Evolutionary conservation across 2,329 filamentous ascomycete genomes (phyloP), one percentile per base, ranked within the genome.

Genomic region (Penicillium rolfsii): DNA sequence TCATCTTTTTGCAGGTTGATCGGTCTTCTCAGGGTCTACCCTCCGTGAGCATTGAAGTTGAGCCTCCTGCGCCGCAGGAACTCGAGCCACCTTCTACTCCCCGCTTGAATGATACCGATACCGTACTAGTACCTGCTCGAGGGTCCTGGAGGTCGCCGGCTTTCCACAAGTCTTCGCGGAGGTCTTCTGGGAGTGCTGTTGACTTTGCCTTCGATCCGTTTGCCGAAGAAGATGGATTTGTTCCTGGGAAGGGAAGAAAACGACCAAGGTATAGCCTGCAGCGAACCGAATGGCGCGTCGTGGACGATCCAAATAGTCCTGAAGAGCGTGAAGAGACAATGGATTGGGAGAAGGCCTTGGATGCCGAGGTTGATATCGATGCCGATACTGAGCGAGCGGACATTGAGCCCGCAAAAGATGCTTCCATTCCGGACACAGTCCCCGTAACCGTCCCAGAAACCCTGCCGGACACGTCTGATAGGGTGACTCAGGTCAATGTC

Each of bases 81-180:
- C 46, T 58, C 35, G 67, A 71, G 58, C 67, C 62, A 38, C 68
- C 67, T 16, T 58, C 69, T 48, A 71, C 73, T 7, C 74, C 72
- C 19, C 58, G 55, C 56, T 67, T 68, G 52, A 57, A 38, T 14
- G 45, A 63, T n/a, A 33, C 55, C 46, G 56, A 59, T 8, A 30
- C 58, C 28, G 33, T 46, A 16, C n/a, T 57, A n/a, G 30, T 33
- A 36, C 16, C 79, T 49, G 79, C 79, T 8, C 69, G 79, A 48
- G 78, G 81, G 19, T 85, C 89, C 66, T 95, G 87, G 79, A 81
- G 85, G 4, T 96, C 92, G 2, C 93, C 93, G 0, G 91, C 91
- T 0, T 96, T 96, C 67, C 78, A 91, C 22, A 93, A 90, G 73
- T 84, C 89, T 56, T 84, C 86, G 14, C 83, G 89, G 58, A 79